Percentiles rank a stretch among this genome's conserved stretches.
These are phyloP conservation scores for Baudoinia panamericana DNA, from an alignment of 495 filamentous ascomycete species.

Conservation along the genomic window DNA sequence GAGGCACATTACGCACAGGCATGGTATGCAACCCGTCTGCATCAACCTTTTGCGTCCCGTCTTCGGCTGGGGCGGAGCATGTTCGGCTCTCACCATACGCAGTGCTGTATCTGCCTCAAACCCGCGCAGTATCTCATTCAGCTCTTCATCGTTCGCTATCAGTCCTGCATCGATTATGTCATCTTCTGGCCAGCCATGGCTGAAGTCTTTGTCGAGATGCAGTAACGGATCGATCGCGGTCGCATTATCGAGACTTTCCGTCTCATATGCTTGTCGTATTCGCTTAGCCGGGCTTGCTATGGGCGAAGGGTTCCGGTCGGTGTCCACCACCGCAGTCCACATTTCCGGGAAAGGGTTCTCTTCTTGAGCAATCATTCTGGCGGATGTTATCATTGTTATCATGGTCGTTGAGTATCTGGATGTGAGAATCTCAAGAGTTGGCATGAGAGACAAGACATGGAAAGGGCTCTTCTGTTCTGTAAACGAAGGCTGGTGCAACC, in stretches of 20 bases:
- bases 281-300: background rate
- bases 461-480: too few species aligned
- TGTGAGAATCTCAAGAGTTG: too few species aligned
- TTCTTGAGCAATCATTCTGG: background rate
- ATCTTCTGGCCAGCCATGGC: background rate
- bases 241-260: background rate
- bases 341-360: background rate
- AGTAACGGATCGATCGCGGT: background rate
- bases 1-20: slow-evolving; percentile 8
- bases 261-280: background rate
- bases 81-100: too few species aligned
- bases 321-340: slow-evolving; percentile 1
- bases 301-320: slow-evolving; percentile 1
- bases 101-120: background rate
- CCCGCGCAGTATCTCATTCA: background rate
- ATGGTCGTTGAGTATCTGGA: too few species aligned
- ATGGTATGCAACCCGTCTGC: slow-evolving; percentile 18
- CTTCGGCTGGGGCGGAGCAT: background rate
- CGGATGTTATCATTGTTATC: background rate
- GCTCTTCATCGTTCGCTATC: background rate
- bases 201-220: background rate
- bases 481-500: too few species aligned
- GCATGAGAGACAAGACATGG: too few species aligned
- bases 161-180: background rate
- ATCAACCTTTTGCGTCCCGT: slow-evolving; percentile 2